A percentile compares a stretch with the other conserved stretches of the same genome.
phyloP scores from a whole-genome alignment of 1,139 yeast species.

The Hyphopichia wangnamkhiaoensis region DNA sequence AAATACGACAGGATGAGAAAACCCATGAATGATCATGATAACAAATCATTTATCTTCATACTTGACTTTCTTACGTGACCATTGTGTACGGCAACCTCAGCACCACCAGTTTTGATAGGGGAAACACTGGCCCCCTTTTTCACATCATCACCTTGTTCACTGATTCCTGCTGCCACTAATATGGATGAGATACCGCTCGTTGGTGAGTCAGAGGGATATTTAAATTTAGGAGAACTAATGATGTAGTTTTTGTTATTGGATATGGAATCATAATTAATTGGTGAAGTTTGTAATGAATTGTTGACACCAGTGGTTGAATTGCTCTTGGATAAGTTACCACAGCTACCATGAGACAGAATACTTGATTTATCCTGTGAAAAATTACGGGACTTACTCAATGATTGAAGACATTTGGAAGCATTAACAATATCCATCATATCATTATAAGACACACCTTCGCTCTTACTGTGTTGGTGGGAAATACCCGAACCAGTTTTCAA shows the following conservation, averaged over 20 bases:
- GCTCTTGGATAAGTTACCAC: neutral
- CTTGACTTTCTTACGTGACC: conserved; percentile 17
- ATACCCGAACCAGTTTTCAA: neutral
- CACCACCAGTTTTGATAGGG: too few species aligned
- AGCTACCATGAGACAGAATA: neutral
- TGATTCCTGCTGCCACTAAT: conserved; percentile 28
- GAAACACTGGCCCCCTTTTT: neutral
- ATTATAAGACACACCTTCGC: conserved; percentile 4
- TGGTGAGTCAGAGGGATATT: neutral
- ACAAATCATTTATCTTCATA: conserved; percentile 30
- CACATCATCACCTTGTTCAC: conserved; percentile 7
- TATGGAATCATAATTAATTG: conserved; percentile 8
- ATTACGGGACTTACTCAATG: conserved; percentile 20
- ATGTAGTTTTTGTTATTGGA: conserved; percentile 7
- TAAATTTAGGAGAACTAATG: neutral
- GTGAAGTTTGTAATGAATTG: conserved; percentile 8
- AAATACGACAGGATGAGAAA: neutral
- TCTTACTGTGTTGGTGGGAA: neutral
- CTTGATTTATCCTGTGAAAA: neutral
- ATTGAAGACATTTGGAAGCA: conserved; percentile 44
- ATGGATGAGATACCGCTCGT: conserved; percentile 26
- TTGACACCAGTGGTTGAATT: neutral
- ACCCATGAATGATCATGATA: conserved; percentile 11
- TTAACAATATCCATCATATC: conserved; percentile 39
- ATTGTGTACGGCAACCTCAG: neutral